A percentile compares a stretch with the other conserved stretches of the same genome.
Evolutionary conservation across 306 rosid species (phyloP).

Genomic region (Cucurbita ficifolia): DNA sequence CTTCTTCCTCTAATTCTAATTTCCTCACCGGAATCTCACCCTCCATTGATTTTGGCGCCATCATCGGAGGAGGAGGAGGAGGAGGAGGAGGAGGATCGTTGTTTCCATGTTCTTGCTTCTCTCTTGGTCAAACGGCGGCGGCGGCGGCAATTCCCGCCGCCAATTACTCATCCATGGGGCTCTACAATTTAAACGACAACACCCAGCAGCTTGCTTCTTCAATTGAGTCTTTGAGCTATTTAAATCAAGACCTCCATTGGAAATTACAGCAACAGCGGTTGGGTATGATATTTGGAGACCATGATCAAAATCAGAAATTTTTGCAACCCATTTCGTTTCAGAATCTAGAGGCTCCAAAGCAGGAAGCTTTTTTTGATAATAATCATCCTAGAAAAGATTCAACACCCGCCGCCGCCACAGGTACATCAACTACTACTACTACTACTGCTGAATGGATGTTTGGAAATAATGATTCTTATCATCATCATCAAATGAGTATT

Average conservation of each 20-base stretch:
- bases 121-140: no score
- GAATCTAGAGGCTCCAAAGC: constrained; percentile 11
- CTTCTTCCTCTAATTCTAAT: constrained; percentile 12
- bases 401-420: no score
- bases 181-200: no score
- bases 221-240: constrained; percentile 73
- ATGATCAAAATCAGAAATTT: constrained; percentile 22
- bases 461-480: neutral
- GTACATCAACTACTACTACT: neutral
- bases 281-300: constrained; percentile 44
- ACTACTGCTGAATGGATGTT: neutral
- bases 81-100: neutral
- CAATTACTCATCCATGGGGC: no score
- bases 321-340: constrained; percentile 49
- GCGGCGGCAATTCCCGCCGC: no score
- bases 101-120: neutral
- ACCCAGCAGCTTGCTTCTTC: constrained; percentile 30
- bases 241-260: constrained; percentile 96
- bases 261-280: constrained; percentile 80
- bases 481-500: neutral
- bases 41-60: constrained; percentile 53
- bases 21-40: constrained; percentile 26
- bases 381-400: no score
- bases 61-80: no score
- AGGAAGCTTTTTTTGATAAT: no score